Conservation (phyloP, 2,329 filamentous ascomycete species). For the Fusarium torreyae region DNA sequence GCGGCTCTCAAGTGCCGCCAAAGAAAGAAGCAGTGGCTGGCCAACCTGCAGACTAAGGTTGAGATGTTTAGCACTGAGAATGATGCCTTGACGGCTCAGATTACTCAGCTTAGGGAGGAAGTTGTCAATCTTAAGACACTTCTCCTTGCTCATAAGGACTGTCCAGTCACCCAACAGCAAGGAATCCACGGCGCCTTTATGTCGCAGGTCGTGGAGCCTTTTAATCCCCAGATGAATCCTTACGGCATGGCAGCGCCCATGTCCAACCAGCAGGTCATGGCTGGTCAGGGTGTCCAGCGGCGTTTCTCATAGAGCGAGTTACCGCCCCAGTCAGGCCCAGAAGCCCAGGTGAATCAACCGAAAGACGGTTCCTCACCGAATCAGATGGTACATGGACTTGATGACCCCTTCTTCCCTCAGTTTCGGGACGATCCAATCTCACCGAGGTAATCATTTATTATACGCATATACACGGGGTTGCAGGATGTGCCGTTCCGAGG, state of each 20-base stretch:
- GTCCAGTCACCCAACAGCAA: constrained; percentile 91
- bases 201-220: constrained; percentile 70
- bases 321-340: constrained; percentile 18
- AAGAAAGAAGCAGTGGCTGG: constrained; percentile 98
- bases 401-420: constrained; percentile 46
- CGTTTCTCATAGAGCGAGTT: constrained; percentile 67
- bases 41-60: constrained; percentile 93
- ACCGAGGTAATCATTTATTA: constrained; percentile 35
- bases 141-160: constrained; percentile 94
- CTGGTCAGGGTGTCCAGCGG: constrained; percentile 68
- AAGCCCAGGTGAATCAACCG: constrained; percentile 20
- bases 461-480: constrained; percentile 45
- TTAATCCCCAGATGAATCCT: constrained; percentile 70
- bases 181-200: constrained; percentile 71
- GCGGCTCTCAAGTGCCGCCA: constrained; percentile 97
- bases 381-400: constrained; percentile 27
- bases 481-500: constrained; percentile 30
- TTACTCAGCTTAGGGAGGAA: constrained; percentile 89
- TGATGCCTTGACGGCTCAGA: constrained; percentile 86
- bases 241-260: constrained; percentile 71
- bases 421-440: constrained; percentile 18
- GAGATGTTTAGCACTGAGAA: constrained; percentile 95
- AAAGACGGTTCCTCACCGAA: constrained; percentile 18
- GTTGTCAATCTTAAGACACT: constrained; percentile 96
- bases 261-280: constrained; percentile 68